Evolutionary conservation across 805 yeast genomes (phyloP).

Genomic region (Zygosaccharomyces siamensis): DNA sequence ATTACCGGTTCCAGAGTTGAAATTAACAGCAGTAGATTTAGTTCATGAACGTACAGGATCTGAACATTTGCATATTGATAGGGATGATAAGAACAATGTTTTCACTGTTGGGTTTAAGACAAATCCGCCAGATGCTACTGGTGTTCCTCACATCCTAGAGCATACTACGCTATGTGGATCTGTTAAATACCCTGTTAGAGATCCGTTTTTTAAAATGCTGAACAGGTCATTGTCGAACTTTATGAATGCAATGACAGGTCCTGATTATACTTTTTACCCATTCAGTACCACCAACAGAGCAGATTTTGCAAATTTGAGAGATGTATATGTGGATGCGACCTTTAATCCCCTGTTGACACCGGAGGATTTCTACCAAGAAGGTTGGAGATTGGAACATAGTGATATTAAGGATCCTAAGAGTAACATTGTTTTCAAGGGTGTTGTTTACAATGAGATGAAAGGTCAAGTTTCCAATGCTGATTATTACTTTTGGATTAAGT

Average conservation of each 20-base stretch:
- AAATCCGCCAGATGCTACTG: constrained; percentile 90
- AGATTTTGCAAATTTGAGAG: constrained; percentile 79
- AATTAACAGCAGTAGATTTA: constrained; percentile 71
- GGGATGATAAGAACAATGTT: constrained; percentile 80
- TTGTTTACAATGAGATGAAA: constrained; percentile 97
- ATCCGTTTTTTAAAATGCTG: constrained; percentile 96
- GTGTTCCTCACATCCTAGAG: constrained; percentile 93
- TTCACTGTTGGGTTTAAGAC: constrained; percentile 89
- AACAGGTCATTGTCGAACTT: constrained; percentile 90
- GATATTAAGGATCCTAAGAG: constrained; percentile 50
- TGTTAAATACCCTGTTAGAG: constrained; percentile 83
- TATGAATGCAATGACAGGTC: constrained; percentile 99
- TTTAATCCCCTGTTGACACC: constrained; percentile 71
- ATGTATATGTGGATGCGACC: constrained; percentile 83
- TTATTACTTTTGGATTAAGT: constrained; percentile 78
- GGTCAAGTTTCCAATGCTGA: constrained; percentile 91
- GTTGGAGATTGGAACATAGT: constrained; percentile 90
- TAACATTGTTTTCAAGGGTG: constrained; percentile 82
- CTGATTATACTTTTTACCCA: constrained; percentile 92
- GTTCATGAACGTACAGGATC: constrained; percentile 67
- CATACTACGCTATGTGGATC: constrained; percentile 97
- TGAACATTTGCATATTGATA: constrained; percentile 77
- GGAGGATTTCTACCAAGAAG: constrained; percentile 90
- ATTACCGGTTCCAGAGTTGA: constrained; percentile 72
- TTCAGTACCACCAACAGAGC: constrained; percentile 86